Conservation (phyloP, 805 yeast species). For the Metschnikowia borealis region DNA sequence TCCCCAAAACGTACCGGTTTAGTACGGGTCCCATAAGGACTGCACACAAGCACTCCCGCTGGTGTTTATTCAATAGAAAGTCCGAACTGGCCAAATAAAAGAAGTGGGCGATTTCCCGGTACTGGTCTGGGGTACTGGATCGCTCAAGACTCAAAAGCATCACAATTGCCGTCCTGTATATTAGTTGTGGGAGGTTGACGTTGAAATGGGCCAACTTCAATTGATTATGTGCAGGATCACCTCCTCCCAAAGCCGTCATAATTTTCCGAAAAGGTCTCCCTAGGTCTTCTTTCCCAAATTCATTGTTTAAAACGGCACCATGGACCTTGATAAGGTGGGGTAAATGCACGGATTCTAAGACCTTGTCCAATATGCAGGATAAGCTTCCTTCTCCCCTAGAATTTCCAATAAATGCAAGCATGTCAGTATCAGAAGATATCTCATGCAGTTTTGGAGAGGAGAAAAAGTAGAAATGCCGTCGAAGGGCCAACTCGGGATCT, state of each 20-base stretch:
- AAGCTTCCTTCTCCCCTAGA: no score
- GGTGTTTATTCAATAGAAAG: constrained; percentile 24
- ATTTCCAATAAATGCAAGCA: neutral
- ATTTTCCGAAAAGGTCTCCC: neutral
- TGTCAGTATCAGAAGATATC: neutral
- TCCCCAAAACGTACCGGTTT: constrained; percentile 5
- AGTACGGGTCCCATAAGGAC: constrained; percentile 19
- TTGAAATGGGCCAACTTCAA: constrained; percentile 24
- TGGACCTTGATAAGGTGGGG: neutral
- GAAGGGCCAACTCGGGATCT: constrained; percentile 7
- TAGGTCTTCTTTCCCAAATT: neutral
- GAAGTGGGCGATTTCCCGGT: constrained; percentile 6
- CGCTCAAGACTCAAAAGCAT: constrained; percentile 11
- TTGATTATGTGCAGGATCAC: constrained; percentile 5
- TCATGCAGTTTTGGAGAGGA: neutral
- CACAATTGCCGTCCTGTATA: constrained; percentile 19
- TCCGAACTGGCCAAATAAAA: constrained; percentile 24
- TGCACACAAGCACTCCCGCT: constrained; percentile 10
- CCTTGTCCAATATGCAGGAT: neutral
- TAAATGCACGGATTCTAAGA: neutral
- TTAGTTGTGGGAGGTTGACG: constrained; percentile 12
- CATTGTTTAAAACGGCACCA: neutral
- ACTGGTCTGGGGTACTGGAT: neutral
- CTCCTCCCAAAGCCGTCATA: neutral
- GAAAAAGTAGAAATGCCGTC: constrained; percentile 24